Base-by-base conservation (phyloP, 768 basidiomycete species). In the Auriscalpium orientale region DNA sequence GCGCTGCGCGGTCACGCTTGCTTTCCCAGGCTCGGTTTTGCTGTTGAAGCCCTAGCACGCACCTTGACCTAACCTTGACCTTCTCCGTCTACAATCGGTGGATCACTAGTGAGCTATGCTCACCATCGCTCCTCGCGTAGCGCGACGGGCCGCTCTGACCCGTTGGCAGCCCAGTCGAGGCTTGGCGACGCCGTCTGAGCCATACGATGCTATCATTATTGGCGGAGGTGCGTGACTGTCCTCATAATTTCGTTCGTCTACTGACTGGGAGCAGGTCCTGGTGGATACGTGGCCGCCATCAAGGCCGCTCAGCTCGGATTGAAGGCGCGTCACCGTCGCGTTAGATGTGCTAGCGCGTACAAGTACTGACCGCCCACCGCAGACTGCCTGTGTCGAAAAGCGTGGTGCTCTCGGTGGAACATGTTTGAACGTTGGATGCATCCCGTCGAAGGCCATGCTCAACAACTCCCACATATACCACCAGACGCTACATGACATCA, bases 381-480 rank as follows among this genome's bases (percentile, higher is more conserved):
- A 95, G 94, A 98, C 95, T 12, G 95, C 89, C 16, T 98, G 97
- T 70, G 85, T 98, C 55, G 95, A 98, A 75, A 98, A 95, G 70
- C 91, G 95, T 56, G 95, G 94, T 21, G 70, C 93, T 21, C 85
- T 98, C 22, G 95, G 97, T 53, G 97, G 97, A 64, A 99, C 95
- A 56, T 99, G 97, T 80, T 75, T 98, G 60, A 99, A 98, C 68
- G 93, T 98, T 64, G 97, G 97, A 58, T 99, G 97, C 70, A 98
- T 98, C 65, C 95, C 97, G 0, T 98, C 95, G 49, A 98, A 98
- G 76, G 93, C 95, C 53, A 97, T 99, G 95, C 80, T 98, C 59
- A 98, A 99, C 81, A 98, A 98, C 77, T 98, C 95, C 40, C 94
- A 97, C 76, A 77, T 95, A 57, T 98, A 91, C 77, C 95, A 97